phyloP scores from a whole-genome alignment of 495 filamentous ascomycete genomes.

The Rostrohypoxylon terebratum region DNA sequence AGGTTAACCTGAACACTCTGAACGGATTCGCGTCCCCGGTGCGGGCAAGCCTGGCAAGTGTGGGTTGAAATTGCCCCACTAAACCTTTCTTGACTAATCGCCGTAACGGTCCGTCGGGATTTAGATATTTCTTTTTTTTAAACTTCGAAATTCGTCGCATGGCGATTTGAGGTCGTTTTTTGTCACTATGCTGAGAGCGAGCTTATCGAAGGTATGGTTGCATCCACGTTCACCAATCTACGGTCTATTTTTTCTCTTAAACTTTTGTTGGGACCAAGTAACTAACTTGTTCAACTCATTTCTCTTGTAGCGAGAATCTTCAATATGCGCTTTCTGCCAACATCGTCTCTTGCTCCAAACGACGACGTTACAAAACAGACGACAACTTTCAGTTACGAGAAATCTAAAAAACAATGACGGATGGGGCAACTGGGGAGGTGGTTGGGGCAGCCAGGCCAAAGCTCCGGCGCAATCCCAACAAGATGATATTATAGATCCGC shows the following conservation, averaged over 20 bases:
- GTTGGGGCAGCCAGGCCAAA: constrained; percentile 26
- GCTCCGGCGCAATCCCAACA: background rate
- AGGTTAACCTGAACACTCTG: too few species aligned
- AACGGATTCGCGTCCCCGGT: background rate
- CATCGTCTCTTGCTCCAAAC: constrained; percentile 39
- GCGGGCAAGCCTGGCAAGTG: too few species aligned
- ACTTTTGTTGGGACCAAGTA: background rate
- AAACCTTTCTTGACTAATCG: constrained; percentile 14
- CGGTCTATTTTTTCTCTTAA: background rate
- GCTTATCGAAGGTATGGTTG: constrained; percentile 37
- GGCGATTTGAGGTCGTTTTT: constrained; percentile 17
- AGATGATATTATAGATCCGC: constrained; percentile 32
- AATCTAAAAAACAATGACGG: constrained; percentile 16
- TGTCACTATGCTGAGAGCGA: constrained; percentile 50
- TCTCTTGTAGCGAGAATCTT: constrained; percentile 40
- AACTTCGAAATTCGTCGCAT: constrained; percentile 40
- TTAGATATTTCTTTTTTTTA: constrained; percentile 4
- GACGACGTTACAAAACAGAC: constrained; percentile 21
- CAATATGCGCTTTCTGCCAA: constrained; percentile 49
- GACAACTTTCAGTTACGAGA: constrained; percentile 35
- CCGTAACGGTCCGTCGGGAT: constrained; percentile 1
- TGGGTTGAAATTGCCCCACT: constrained; percentile 5
- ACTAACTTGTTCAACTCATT: constrained; percentile 37
- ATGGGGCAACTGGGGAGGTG: constrained; percentile 38
- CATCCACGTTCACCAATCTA: background rate